Evolutionary conservation across 306 rosid species (phyloP).

Genomic region (Astragalus glycyphyllos): DNA sequence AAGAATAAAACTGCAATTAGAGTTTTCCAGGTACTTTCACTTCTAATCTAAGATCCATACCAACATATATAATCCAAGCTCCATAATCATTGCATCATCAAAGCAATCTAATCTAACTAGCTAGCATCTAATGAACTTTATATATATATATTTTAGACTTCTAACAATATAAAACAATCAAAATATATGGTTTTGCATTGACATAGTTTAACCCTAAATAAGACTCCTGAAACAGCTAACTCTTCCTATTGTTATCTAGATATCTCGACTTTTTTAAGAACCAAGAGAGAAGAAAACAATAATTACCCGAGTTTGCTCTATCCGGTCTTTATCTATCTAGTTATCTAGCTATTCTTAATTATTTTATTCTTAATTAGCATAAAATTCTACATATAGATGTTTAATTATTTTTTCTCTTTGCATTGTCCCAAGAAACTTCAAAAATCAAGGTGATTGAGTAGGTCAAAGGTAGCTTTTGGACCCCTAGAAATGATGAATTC

Average conservation of each 20-base stretch:
- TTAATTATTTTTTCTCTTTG: background rate
- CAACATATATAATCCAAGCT: constrained; percentile 26
- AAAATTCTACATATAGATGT: background rate
- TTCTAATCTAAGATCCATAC: constrained; percentile 24
- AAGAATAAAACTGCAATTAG: background rate
- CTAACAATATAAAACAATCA: constrained; percentile 15
- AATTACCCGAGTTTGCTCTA: constrained; percentile 1
- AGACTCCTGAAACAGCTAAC: constrained; percentile 9
- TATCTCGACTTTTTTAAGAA: background rate
- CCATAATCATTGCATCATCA: constrained; percentile 49
- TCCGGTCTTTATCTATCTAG: background rate
- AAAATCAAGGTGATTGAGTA: constrained; percentile 34
- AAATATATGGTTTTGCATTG: constrained; percentile 17
- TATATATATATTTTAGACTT: constrained; percentile 24
- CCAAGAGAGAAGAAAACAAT: constrained; percentile 20
- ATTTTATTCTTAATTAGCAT: background rate
- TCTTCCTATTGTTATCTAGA: constrained; percentile 22
- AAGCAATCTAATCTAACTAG: constrained; percentile 44
- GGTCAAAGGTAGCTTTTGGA: constrained; percentile 50
- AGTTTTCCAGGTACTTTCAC: constrained; percentile 56
- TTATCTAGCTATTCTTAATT: background rate
- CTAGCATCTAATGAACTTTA: constrained; percentile 28
- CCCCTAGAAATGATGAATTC: constrained; percentile 64
- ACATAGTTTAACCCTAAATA: constrained; percentile 26
- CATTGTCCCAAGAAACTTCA: constrained; percentile 31